Percentiles rank a stretch among this genome's conserved stretches.
These are phyloP conservation scores for Rosa lucieae DNA, from an alignment of 306 rosid species.

Conservation along the genomic window DNA sequence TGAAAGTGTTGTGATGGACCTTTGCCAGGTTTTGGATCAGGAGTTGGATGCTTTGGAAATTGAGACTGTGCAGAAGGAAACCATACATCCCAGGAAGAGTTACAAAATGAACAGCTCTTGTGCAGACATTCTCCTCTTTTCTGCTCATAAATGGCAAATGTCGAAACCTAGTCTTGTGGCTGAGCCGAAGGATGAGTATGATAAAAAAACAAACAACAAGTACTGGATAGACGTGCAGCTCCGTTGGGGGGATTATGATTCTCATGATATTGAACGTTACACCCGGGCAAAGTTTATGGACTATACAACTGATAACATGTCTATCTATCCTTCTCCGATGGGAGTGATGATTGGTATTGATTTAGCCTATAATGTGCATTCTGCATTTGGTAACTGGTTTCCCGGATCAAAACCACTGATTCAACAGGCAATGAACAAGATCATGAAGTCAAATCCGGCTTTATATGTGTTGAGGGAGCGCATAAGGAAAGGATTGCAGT, in stretches of 20 bases:
- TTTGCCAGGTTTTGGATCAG: conserved; percentile 97
- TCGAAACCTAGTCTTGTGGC: conserved; percentile 95
- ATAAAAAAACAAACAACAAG: conserved; percentile 93
- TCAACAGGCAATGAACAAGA: conserved; percentile 97
- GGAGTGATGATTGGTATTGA: conserved; percentile 97
- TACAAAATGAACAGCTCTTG: conserved; percentile 99
- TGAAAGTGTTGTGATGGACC: conserved; percentile 99
- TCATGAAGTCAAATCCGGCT: conserved; percentile 99
- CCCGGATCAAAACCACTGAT: conserved; percentile 95
- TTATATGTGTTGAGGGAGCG: conserved; percentile 96
- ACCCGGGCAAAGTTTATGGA: conserved; percentile 98
- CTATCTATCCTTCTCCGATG: conserved; percentile 93
- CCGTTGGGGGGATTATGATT: conserved; percentile 97
- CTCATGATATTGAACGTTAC: conserved; percentile 96
- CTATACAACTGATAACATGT: conserved; percentile 96
- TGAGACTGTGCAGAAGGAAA: conserved; percentile 97
- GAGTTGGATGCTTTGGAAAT: conserved; percentile 97
- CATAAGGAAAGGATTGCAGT: conserved; percentile 91
- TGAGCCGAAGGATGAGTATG: conserved; percentile 90
- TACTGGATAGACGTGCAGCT: conserved; percentile 98
- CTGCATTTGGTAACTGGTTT: conserved; percentile 99
- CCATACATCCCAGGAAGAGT: conserved; percentile 97
- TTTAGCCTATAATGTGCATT: conserved; percentile 92
- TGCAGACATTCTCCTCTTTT: conserved; percentile 92
- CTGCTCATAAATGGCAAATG: conserved; percentile 99